These are phyloP conservation scores for Collybiopsis confluens DNA, from an alignment of 768 basidiomycete species.

Conservation along the genomic window DNA sequence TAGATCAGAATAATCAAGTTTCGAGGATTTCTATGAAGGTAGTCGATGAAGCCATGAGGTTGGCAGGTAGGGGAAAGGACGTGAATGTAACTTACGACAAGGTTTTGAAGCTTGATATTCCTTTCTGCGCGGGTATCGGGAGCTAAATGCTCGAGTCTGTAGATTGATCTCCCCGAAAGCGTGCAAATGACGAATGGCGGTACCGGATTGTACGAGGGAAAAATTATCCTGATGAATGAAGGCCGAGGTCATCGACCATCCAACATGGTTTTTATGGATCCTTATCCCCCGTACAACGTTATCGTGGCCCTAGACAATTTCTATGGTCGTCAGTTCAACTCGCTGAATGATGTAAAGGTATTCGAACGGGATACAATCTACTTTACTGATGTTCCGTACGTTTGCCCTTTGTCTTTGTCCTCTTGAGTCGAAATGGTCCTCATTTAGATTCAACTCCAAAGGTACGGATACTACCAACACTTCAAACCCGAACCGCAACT, in stretches of 20 bases:
- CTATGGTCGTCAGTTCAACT: conserved; percentile 42
- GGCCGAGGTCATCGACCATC: conserved; percentile 41
- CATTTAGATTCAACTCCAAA: too few species aligned
- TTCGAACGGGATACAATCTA: conserved; percentile 17
- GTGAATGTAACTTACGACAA: conserved; percentile 12
- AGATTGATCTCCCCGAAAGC: conserved; percentile 15
- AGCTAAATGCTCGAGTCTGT: conserved; percentile 17
- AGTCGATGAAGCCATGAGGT: conserved; percentile 28
- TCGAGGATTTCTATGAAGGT: conserved; percentile 38
- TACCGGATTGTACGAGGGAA: conserved; percentile 36
- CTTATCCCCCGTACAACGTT: conserved; percentile 32
- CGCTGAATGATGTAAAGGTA: conserved; percentile 43
- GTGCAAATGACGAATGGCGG: conserved; percentile 45
- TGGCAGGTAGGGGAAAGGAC: conserved; percentile 11
- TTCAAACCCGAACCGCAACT: conserved; percentile 36
- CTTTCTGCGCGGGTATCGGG: too few species aligned
- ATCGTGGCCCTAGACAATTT: conserved; percentile 39
- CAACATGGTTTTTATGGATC: conserved; percentile 29
- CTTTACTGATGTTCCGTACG: too few species aligned
- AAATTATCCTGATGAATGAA: conserved; percentile 44
- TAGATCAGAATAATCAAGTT: conserved; percentile 40
- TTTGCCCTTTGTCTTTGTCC: too few species aligned
- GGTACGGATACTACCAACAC: conserved; percentile 31
- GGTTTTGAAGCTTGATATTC: too few species aligned
- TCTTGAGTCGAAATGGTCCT: too few species aligned